Evolutionary conservation across 768 basidiomycete species (phyloP).

Genomic region (Phanerochaete carnosa): DNA sequence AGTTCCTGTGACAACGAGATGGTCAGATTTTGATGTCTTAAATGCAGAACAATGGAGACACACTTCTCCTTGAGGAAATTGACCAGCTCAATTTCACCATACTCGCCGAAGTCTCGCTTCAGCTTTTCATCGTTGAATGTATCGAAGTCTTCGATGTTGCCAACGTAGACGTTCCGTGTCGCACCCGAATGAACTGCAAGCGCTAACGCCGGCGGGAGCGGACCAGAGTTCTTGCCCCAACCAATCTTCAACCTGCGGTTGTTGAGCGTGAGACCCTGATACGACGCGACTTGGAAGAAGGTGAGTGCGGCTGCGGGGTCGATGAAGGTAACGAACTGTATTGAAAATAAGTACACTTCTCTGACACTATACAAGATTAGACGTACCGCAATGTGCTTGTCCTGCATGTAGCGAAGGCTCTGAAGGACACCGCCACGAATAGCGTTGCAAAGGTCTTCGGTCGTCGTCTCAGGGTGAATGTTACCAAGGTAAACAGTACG

Average conservation of each 20-base stretch:
- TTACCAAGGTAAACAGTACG: slow-evolving; percentile 95
- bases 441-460: slow-evolving; percentile 94
- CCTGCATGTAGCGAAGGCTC: slow-evolving; percentile 92
- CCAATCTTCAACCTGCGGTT: slow-evolving; percentile 94
- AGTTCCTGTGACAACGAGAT: slow-evolving; percentile 55
- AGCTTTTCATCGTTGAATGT: slow-evolving; percentile 86
- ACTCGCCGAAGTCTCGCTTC: slow-evolving; percentile 92
- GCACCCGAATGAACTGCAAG: slow-evolving; percentile 91
- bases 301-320: slow-evolving; percentile 90
- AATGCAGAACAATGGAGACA: slow-evolving; percentile 26
- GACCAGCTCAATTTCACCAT: slow-evolving; percentile 94
- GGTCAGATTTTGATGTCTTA: background rate
- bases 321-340: slow-evolving; percentile 92
- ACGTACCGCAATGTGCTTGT: slow-evolving; percentile 92
- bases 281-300: slow-evolving; percentile 91
- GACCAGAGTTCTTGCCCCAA: slow-evolving; percentile 96
- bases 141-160: slow-evolving; percentile 95
- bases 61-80: slow-evolving; percentile 95
- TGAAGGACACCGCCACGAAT: slow-evolving; percentile 96
- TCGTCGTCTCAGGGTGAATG: slow-evolving; percentile 92
- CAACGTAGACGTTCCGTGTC: slow-evolving; percentile 95
- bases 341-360: background rate
- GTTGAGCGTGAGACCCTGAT: slow-evolving; percentile 87
- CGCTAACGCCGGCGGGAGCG: slow-evolving; percentile 77
- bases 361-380: background rate